Evolutionary conservation across 768 basidiomycete genomes (phyloP), one percentile per base, ranked within the genome.

Genomic region (Neoboletus brunneissimus): DNA sequence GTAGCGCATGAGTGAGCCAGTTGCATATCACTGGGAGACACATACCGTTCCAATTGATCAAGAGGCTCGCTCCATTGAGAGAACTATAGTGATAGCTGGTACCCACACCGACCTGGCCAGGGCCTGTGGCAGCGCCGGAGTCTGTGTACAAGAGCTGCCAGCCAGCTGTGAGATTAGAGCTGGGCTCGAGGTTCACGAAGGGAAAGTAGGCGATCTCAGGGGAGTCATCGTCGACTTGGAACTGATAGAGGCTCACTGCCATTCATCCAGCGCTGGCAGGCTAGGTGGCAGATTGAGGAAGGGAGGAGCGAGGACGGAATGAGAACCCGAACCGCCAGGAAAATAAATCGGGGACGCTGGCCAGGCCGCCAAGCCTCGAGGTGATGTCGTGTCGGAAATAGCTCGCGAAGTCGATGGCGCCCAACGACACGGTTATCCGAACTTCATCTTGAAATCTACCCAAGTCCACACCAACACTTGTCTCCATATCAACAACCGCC

Each of bases 211-310:
- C 58, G 60, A 90, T 73, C 45, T 76, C 65, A 5, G 88, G 88
- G 42, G 88, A 89, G 52, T 83, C 82, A 67, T 89, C 83, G 70
- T 86, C 81, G 63, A 91, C 74, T 56, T 70, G 60, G 71, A 88
- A 75, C 55, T 77, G 66, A 34, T 38, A 51, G 43, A 51, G 48
- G 34, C 38, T 42, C 54, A 37, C 41, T 59, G 72, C 70, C 72
- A 71, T 71, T 60, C 70, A 73, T 70, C 61, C 67, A 81, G 59
- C 46, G 58, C 54, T 53, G 52, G 53, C 29, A 45, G 22, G 46
- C 51, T 48, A 50, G 8, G 58, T 47, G 40, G 46, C n/a, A 9
- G 53, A 51, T 25, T 5, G 27, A 37, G 43, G 57, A 29, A 29
- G 52, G 59, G 52, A 54, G 51, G 60, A 53, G 60, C 46, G 51